Evolutionary conservation across 1,139 yeast genomes (phyloP), one percentile per base, ranked within the genome.

Genomic region (Magnusiomyces paraingens): DNA sequence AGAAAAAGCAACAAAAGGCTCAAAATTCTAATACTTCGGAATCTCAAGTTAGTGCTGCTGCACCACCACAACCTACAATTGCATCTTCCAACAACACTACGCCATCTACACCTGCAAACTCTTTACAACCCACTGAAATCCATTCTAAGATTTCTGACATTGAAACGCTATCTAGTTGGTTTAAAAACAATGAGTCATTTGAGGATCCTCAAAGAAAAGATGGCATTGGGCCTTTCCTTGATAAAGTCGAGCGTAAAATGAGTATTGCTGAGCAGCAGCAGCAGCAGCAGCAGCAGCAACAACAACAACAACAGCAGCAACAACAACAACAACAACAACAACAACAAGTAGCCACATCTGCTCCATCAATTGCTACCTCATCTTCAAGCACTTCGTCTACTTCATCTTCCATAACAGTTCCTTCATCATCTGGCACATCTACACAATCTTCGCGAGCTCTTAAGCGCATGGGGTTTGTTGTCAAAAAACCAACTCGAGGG

Each of bases 381-480:
- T 26, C 32, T 26, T 26, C 32, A 4, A 26, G 32, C 32, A 26
- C 8, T 8, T 8, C 32, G 17, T 15, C 44, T 10, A 17, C 44
- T 10, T 40, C 32, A 8, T 29, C 46, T 3, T 43, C 46, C 10
- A 22, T 18, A 2, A 3, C 46, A 4, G 35, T 35, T 20, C 21
- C 46, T 12, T 29, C 46, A 2, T 8, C 10, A 14, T 12, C 22
- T 2, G 32, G 15, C 35, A 26, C 46, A 14, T 42, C 51, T 18
- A 73, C 74, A 54, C 68, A 73, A 6, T 66, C 73, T 17, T 72
- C 82, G 1, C 77, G 83, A 52, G 85, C 89, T 0, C 66, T 68
- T 6, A 66, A 66, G 45, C 57, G 69, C 4, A 66, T 64, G 69
- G 69, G 69, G 2, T 63, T 66, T 42, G 59, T 66, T 35, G 62